Evolutionary conservation across 768 basidiomycete species (phyloP).

Genomic region (Filobasidium floriforme): DNA sequence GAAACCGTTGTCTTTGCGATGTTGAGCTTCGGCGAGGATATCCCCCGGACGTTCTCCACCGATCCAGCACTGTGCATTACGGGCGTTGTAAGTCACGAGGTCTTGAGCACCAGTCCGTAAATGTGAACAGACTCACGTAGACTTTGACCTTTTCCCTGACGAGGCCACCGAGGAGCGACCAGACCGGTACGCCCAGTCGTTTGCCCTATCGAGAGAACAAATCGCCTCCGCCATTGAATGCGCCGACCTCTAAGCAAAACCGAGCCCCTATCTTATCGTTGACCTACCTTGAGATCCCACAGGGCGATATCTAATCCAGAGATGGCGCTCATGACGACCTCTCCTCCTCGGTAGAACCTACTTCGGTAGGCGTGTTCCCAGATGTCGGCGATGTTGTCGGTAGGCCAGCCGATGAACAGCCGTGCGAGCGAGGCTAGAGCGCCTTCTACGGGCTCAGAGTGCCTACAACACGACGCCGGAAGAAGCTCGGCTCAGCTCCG

Average conservation of each 20-base stretch:
- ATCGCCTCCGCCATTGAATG: constrained; percentile 52
- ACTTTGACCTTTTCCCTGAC: constrained; percentile 52
- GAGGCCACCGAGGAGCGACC: constrained; percentile 63
- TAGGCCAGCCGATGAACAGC: constrained; percentile 51
- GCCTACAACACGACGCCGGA: constrained; percentile 27
- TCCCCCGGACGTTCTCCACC: constrained; percentile 42
- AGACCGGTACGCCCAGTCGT: constrained; percentile 58
- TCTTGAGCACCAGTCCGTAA: too few species aligned
- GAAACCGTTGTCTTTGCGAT: constrained; percentile 41
- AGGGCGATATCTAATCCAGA: constrained; percentile 55
- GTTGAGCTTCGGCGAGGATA: constrained; percentile 40
- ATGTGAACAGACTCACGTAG: constrained; percentile 32
- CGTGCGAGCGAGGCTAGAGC: constrained; percentile 55
- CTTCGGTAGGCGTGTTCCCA: constrained; percentile 57
- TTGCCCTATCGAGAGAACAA: constrained; percentile 53
- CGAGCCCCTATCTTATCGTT: constrained; percentile 24
- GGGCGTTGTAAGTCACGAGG: too few species aligned
- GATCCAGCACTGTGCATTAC: constrained; percentile 45
- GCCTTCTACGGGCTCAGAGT: constrained; percentile 65
- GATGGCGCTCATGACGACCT: constrained; percentile 55
- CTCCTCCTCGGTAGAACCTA: constrained; percentile 62
- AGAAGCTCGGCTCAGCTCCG: too few species aligned
- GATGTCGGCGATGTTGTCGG: constrained; percentile 57
- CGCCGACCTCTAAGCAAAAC: constrained; percentile 28
- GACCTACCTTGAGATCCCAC: constrained; percentile 17